These are phyloP conservation scores for Erysimum cheiranthoides DNA, from an alignment of 345 rosid genomes.

Conservation along the genomic window DNA sequence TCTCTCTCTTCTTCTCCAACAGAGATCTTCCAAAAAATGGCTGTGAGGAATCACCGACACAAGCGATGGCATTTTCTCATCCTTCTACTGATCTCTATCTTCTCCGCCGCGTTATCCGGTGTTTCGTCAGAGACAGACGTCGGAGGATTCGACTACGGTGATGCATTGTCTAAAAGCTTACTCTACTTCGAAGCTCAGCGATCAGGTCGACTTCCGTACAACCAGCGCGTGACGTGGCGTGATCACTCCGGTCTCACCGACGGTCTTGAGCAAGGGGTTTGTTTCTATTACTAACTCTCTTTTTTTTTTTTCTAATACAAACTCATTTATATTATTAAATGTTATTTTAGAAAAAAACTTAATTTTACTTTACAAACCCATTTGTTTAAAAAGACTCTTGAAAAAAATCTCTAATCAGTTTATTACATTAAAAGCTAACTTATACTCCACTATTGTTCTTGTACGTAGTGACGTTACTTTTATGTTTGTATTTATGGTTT, in stretches of 20 bases:
- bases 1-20: constrained; percentile 33
- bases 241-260: constrained; percentile 93
- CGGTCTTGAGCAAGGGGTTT: constrained; percentile 93
- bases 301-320: no score
- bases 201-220: constrained; percentile 88
- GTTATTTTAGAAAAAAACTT: no score
- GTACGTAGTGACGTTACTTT: no score
- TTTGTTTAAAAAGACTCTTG: no score
- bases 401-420: no score
- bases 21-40: constrained; percentile 1
- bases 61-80: constrained; percentile 11
- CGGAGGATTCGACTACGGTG: constrained; percentile 57
- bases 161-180: constrained; percentile 85
- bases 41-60: constrained; percentile 33
- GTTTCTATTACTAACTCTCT: constrained; percentile 26
- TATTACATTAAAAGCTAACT: no score
- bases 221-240: constrained; percentile 90
- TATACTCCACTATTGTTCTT: no score
- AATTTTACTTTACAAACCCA: no score
- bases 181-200: constrained; percentile 94
- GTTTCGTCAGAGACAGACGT: constrained; percentile 25
- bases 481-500: no score
- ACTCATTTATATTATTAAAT: no score
- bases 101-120: constrained; percentile 5
- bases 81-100: constrained; percentile 20